Conservation (phyloP, 176 grass and related monocot species). For the Aegilops tauschii region DNA sequence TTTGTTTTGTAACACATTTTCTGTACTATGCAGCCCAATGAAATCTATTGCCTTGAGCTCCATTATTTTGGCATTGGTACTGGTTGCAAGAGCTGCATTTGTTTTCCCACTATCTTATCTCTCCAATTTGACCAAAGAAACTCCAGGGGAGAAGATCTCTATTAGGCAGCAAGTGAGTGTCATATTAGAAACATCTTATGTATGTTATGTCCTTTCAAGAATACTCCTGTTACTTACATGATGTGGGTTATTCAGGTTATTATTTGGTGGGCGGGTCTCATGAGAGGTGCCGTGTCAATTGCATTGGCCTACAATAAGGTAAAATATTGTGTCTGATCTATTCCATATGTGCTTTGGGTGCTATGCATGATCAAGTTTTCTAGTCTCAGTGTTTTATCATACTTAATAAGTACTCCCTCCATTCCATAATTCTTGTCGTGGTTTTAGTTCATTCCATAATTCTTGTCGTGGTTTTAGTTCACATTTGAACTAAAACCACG, state of each 20-base stretch:
- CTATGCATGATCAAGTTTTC: not conserved
- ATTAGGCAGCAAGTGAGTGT: slow-evolving; percentile 79
- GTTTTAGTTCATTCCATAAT: no score
- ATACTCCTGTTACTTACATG: slow-evolving; percentile 14
- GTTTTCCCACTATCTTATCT: slow-evolving; percentile 72
- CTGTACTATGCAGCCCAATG: slow-evolving; percentile 57
- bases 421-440: no score
- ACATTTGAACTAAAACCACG: no score
- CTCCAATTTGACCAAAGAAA: slow-evolving; percentile 75
- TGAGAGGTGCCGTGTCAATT: slow-evolving; percentile 94
- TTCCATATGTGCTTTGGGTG: not conserved
- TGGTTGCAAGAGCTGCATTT: slow-evolving; percentile 86
- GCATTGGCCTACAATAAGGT: slow-evolving; percentile 94
- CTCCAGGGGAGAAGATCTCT: slow-evolving; percentile 57
- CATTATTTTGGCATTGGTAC: slow-evolving; percentile 66
- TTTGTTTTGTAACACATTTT: slow-evolving; percentile 18
- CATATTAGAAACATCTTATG: slow-evolving; percentile 16
- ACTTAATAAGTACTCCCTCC: not conserved
- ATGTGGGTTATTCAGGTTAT: slow-evolving; percentile 53
- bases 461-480: no score
- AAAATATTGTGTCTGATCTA: slow-evolving; percentile 6
- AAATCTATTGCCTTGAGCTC: slow-evolving; percentile 67
- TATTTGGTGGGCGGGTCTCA: slow-evolving; percentile 96
- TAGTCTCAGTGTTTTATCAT: not conserved
- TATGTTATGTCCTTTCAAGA: slow-evolving; percentile 12